phyloP scores from a whole-genome alignment of 768 basidiomycete genomes.

The Leccinellum luteum region DNA sequence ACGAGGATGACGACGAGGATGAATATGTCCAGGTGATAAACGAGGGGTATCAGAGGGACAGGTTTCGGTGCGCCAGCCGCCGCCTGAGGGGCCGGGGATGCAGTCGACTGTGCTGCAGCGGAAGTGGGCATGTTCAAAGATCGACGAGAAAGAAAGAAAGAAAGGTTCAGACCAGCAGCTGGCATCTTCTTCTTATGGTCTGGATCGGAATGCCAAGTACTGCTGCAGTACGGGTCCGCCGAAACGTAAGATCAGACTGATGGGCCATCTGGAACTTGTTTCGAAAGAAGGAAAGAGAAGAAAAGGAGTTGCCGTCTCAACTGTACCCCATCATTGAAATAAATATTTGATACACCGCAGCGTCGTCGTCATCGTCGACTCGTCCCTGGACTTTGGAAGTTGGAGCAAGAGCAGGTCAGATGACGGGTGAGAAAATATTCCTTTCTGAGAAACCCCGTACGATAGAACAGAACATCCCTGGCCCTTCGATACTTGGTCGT shows the following conservation, averaged over 20 bases:
- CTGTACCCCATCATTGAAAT: background rate
- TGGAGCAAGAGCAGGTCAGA: too few relatives aligned
- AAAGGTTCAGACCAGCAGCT: too few relatives aligned
- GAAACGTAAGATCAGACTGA: background rate
- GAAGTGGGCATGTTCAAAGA: background rate
- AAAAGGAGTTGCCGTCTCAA: background rate
- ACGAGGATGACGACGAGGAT: slow-evolving; percentile 40
- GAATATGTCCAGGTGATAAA: slow-evolving; percentile 45
- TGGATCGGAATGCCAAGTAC: too few relatives aligned
- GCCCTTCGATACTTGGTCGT: too few relatives aligned
- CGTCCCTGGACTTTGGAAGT: too few relatives aligned
- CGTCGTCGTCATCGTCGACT: too few relatives aligned
- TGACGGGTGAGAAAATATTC: too few relatives aligned
- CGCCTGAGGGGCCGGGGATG: background rate
- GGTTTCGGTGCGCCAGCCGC: background rate
- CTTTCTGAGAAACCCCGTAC: too few relatives aligned
- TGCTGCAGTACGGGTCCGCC: too few relatives aligned
- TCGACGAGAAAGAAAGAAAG: background rate
- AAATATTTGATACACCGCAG: too few relatives aligned
- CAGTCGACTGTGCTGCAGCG: background rate
- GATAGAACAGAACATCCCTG: too few relatives aligned
- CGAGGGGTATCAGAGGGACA: slow-evolving; percentile 9
- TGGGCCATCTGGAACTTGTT: background rate
- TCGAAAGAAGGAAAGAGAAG: background rate
- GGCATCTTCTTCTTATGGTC: too few relatives aligned